Base-by-base conservation (phyloP, 2,329 filamentous ascomycete genomes). In the Colletotrichum orchidophilum region DNA sequence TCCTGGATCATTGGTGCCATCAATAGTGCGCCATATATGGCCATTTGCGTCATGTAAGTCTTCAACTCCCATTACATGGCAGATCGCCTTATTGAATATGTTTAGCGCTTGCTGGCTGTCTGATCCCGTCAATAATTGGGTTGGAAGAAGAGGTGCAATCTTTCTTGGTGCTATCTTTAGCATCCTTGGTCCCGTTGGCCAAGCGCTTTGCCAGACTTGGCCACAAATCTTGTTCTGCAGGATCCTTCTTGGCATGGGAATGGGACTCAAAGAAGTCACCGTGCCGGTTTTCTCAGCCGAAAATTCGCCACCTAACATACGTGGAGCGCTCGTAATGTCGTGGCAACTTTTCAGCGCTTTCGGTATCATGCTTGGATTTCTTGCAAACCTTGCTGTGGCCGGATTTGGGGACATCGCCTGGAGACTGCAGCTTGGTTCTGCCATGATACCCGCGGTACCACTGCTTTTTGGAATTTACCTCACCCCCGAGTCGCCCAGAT, bases 341-440 rank as follows among this genome's bases (percentile, higher is more conserved):
- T 74, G 92, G 91, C 73, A 96, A 93, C 92, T 87, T 46, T 92
- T 90, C 86, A 90, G 87, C 4, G 87, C 87, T 0, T 88, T 91
- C 68, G 83, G 84, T 60, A 85, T 86, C 75, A 78, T 84, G 70
- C 75, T 83, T 27, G 92, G 90, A 8, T 88, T 86, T 73, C 85
- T 82, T 70, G 88, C 88, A 69, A 91, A 91, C 75, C 82, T 91
- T 58, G 87, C 85, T 8, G 57, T 88, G 86, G 70, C 85, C 73
- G 81, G 87, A 57, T 84, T 83, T 1, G 86, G 86, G 21, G 75
- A 75, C 5, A 85, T 88, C 53, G 83, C 86, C n/a, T 91, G 88
- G 88, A 82, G 88, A 33, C 78, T 90, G 18, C 88, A 89, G 75
- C 78, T 93, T 3, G 90, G 89, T 8, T 91, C 90, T 1, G 89